phyloP scores from a whole-genome alignment of 2,329 filamentous ascomycete genomes.

The Exophiala xenobiotica region DNA sequence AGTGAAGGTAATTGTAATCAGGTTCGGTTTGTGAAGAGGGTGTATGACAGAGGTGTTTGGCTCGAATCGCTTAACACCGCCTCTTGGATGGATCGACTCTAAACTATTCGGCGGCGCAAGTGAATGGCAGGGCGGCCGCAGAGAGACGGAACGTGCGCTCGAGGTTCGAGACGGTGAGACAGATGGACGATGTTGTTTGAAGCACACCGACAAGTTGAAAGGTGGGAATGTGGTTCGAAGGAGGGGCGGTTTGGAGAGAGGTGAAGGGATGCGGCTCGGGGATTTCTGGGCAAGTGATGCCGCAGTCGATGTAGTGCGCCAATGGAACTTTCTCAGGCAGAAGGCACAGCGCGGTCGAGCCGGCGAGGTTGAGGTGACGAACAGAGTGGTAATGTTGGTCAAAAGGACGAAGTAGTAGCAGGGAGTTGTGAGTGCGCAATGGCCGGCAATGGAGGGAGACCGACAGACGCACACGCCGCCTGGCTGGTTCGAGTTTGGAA shows the following conservation, averaged over 20 bases:
- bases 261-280: background rate
- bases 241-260: background rate
- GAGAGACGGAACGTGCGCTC: background rate
- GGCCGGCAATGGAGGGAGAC: background rate
- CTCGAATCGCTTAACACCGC: constrained; percentile 7
- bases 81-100: constrained; percentile 5
- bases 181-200: background rate
- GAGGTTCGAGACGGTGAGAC: background rate
- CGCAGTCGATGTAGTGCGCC: background rate
- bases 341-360: background rate
- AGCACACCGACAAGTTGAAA: constrained; percentile 2
- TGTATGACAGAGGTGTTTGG: background rate
- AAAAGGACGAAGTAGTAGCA: constrained; percentile 5
- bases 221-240: constrained; percentile 4
- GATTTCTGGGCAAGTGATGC: background rate
- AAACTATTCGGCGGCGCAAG: background rate
- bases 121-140: background rate
- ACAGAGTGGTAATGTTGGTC: constrained; percentile 5
- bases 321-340: background rate
- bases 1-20: constrained; percentile 1
- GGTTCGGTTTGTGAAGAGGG: background rate
- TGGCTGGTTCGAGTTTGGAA: constrained; percentile 2
- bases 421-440: constrained; percentile 5
- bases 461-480: constrained; percentile 7
- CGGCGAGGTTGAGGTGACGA: background rate